phyloP scores from a whole-genome alignment of 1,284 basidiomycete species.

The Naganishia sp. region DNA sequence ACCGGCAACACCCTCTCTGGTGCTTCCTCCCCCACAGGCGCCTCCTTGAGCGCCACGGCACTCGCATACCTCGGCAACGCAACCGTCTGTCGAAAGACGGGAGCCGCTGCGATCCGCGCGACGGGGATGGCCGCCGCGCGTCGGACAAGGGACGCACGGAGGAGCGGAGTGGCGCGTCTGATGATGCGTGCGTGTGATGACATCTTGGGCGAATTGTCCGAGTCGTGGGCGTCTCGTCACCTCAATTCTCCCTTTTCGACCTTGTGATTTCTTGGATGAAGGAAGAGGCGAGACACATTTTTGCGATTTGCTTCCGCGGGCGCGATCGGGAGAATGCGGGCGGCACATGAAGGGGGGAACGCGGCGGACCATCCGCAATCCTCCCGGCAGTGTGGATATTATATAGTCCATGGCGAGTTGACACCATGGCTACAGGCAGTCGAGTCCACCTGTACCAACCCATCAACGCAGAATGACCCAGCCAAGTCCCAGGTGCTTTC shows the following conservation, averaged over 20 bases:
- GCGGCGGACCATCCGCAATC: no score
- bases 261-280: neutral
- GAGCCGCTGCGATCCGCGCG: neutral
- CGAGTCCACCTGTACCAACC: no score
- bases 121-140: neutral
- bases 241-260: no score
- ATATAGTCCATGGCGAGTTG: no score
- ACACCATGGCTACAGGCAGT: no score
- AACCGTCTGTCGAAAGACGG: neutral
- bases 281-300: neutral
- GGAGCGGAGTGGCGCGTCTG: neutral
- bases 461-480: no score
- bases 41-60: conserved; percentile 2
- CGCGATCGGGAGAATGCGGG: neutral
- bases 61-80: neutral
- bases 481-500: no score
- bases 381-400: no score
- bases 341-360: no score
- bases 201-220: neutral
- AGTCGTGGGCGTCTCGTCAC: no score
- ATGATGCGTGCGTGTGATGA: neutral
- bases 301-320: conserved; percentile 3
- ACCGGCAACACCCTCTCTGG: conserved; percentile 45
- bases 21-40: neutral
- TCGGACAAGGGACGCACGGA: neutral